Base-by-base conservation (phyloP, 371 early-diverging fungal genomes). In the Haplosporangium sp. region DNA sequence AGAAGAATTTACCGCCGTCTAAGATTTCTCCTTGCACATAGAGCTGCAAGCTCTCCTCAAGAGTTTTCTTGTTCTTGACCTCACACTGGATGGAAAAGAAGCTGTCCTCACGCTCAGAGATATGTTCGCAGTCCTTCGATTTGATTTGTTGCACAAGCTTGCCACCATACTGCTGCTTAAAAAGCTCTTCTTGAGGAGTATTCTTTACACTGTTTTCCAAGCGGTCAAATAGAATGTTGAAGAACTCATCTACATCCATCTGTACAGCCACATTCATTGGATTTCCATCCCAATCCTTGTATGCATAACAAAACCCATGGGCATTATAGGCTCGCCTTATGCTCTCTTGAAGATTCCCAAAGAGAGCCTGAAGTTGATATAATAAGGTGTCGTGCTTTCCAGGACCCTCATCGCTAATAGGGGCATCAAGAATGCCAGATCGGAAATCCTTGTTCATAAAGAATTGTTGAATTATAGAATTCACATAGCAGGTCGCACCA, bases 401-500 rank as follows among this genome's bases (percentile, higher is more conserved):
- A 34, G 73, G 59, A 45, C 71, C 71, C 11, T 44, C 68, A 7
- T 66, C 75, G 11, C 35, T 61, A 6, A 74, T 55, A 20, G 81
- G 77, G 2, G 84, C 82, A 37, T 72, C 61, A n/a, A 89, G 71
- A 11, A 89, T 77, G 5, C 81, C 83, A 19, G 73, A 15, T 19
- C 89, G 71, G 71, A 88, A 88, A 7, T 69, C 61, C 59, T 61
- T 66, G 61, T 86, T 85, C 89, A 88, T 89, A 52, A 72, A 89
- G 61, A 92, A 84, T 70, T 89, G 88, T 61, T 92, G 92, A 27
- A 91, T 56, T 42, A 85, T 65, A 2, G 88, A 83, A 82, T 92
- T 92, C 67, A 91, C 84, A 74, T 88, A 92, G 67, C 92, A 92
- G 8, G 92, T 92, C 45, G 92, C 92, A 3, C 88, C 88, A n/a